These are phyloP conservation scores for Melampsora larici-populina DNA, from an alignment of 1,284 basidiomycete species.

Conservation along the genomic window DNA sequence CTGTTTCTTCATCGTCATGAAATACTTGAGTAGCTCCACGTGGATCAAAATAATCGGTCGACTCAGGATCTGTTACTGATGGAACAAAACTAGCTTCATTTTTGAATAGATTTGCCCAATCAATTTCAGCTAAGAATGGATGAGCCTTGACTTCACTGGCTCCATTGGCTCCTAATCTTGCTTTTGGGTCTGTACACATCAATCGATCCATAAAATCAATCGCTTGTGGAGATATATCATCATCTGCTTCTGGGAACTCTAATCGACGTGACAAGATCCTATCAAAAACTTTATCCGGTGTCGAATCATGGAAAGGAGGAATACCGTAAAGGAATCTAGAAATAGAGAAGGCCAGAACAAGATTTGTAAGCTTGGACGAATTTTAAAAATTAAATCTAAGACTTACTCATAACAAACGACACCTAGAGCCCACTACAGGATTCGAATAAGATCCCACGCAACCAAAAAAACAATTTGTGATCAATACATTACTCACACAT, in stretches of 20 bases:
- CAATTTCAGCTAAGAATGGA: slow-evolving; percentile 82
- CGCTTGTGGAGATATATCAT: slow-evolving; percentile 70
- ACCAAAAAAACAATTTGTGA: slow-evolving; percentile 24
- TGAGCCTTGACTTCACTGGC: slow-evolving; percentile 90
- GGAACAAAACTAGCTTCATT: slow-evolving; percentile 93
- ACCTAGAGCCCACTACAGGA: slow-evolving; percentile 81
- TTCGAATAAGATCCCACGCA: background rate
- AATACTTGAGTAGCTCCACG: slow-evolving; percentile 86
- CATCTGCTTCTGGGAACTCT: slow-evolving; percentile 64
- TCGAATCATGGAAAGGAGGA: slow-evolving; percentile 95
- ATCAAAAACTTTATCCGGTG: slow-evolving; percentile 95
- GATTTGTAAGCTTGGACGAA: background rate
- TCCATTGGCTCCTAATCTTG: slow-evolving; percentile 79
- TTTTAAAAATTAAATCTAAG: background rate
- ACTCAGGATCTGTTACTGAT: slow-evolving; percentile 89
- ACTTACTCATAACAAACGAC: slow-evolving; percentile 86
- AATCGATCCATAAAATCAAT: slow-evolving; percentile 86
- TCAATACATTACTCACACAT: background rate
- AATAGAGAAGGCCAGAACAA: background rate
- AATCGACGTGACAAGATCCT: slow-evolving; percentile 95
- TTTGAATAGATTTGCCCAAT: slow-evolving; percentile 86
- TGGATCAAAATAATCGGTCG: slow-evolving; percentile 97
- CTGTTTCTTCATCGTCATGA: slow-evolving; percentile 71
- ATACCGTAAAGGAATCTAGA: slow-evolving; percentile 79
- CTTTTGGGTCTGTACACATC: slow-evolving; percentile 74